These are phyloP conservation scores for Bremia lactucae DNA, from an alignment of 352 stramenopile genomes.

Conservation along the genomic window DNA sequence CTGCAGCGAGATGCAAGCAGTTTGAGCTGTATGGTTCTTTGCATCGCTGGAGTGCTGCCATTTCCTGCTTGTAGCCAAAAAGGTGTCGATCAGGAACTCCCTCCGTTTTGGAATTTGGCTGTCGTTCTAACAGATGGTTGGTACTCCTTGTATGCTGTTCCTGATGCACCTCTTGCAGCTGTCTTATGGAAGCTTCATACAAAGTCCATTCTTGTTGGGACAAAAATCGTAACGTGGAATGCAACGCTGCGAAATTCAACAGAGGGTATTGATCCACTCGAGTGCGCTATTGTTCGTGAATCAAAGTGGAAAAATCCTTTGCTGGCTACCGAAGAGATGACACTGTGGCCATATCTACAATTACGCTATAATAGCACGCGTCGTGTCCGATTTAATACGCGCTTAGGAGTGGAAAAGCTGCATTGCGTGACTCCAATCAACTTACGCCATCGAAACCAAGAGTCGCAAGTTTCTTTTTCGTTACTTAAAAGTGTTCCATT, in stretches of 20 bases:
- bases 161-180: conserved; percentile 29
- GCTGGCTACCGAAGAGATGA: conserved; percentile 35
- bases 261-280: conserved; percentile 57
- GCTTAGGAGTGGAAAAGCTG: conserved; percentile 39
- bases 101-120: conserved; percentile 41
- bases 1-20: conserved; percentile 53
- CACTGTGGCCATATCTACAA: conserved; percentile 45
- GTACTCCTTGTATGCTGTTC: conserved; percentile 55
- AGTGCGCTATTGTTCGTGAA: conserved; percentile 35
- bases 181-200: conserved; percentile 38
- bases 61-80: conserved; percentile 21
- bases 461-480: conserved; percentile 26
- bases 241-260: conserved; percentile 44
- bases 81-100: conserved; percentile 28
- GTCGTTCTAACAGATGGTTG: conserved; percentile 65
- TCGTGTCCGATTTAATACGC: conserved; percentile 27
- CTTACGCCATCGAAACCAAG: conserved; percentile 4
- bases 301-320: conserved; percentile 37
- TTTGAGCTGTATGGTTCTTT: conserved; percentile 55
- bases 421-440: conserved; percentile 5
- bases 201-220: conserved; percentile 31
- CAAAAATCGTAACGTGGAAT: conserved; percentile 64
- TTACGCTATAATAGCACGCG: conserved; percentile 64
- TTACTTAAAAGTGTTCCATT: conserved; percentile 60
- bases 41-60: conserved; percentile 40